These are phyloP conservation scores for Auriscalpium orientale DNA, from an alignment of 768 basidiomycete genomes.

Conservation along the genomic window DNA sequence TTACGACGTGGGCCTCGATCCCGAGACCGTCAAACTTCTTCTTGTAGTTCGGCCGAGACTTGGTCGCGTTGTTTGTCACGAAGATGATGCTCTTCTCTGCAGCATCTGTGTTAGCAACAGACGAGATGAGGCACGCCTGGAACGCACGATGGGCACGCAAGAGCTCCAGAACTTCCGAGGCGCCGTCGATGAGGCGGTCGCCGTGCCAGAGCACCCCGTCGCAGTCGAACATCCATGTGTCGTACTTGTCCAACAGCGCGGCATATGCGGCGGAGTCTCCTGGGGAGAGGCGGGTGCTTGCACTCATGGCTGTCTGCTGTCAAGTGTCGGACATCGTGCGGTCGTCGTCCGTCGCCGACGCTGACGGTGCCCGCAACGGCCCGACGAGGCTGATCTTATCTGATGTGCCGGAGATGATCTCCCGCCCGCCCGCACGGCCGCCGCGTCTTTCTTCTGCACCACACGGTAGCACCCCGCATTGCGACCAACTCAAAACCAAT, in stretches of 20 bases:
- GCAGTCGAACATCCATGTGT: constrained; percentile 96
- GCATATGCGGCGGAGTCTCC: constrained; percentile 24
- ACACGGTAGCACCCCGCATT: too few species aligned
- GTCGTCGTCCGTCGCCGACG: too few species aligned
- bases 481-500: too few species aligned
- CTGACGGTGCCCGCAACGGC: too few species aligned
- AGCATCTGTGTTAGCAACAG: constrained; percentile 1
- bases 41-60: constrained; percentile 84
- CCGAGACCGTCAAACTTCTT: constrained; percentile 87
- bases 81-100: constrained; percentile 64
- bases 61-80: constrained; percentile 96
- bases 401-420: too few species aligned
- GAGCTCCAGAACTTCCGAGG: constrained; percentile 62
- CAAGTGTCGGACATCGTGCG: too few species aligned
- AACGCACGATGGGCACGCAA: constrained; percentile 66
- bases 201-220: constrained; percentile 94
- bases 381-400: too few species aligned
- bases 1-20: constrained; percentile 75
- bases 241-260: constrained; percentile 50
- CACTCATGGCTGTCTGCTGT: too few species aligned
- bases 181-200: constrained; percentile 71
- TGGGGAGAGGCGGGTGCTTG: constrained; percentile 8
- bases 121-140: constrained; percentile 1
- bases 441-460: too few species aligned
- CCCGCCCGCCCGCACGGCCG: too few species aligned